These are phyloP conservation scores for Suhomyces ambrosiae DNA, from an alignment of 1,139 yeast genomes.

Conservation along the genomic window DNA sequence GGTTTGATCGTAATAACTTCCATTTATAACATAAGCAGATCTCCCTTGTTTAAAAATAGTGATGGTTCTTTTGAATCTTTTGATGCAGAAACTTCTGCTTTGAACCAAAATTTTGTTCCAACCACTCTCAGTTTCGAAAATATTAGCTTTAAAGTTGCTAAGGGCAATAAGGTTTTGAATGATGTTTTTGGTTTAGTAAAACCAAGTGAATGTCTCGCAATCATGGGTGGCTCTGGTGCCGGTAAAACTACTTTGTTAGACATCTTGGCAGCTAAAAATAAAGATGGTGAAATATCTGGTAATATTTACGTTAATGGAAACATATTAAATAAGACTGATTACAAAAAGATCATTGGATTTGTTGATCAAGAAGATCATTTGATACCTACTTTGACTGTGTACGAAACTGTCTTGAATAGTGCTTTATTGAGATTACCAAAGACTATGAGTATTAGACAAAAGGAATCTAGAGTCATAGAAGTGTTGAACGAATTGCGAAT, in stretches of 20 bases:
- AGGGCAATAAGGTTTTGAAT: conserved; percentile 55
- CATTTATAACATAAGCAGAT: conserved; percentile 56
- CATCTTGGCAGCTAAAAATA: conserved; percentile 84
- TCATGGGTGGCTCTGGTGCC: conserved; percentile 98
- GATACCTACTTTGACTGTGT: conserved; percentile 90
- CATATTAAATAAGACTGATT: conserved; percentile 40
- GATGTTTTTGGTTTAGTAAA: conserved; percentile 72
- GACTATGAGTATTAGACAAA: conserved; percentile 69
- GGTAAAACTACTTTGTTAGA: conserved; percentile 94
- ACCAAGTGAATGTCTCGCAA: conserved; percentile 90
- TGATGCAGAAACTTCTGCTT: conserved; percentile 43
- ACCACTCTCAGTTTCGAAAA: conserved; percentile 76
- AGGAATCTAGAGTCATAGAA: conserved; percentile 78
- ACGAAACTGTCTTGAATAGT: conserved; percentile 90
- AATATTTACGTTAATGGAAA: conserved; percentile 75
- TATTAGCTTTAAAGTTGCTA: conserved; percentile 61
- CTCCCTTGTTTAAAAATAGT: conserved; percentile 57
- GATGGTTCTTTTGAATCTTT: conserved; percentile 19
- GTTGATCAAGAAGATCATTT: conserved; percentile 97
- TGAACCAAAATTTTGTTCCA: conserved; percentile 65
- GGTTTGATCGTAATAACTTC: conserved; percentile 41
- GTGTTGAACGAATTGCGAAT: conserved; percentile 86
- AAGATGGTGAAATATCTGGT: conserved; percentile 71
- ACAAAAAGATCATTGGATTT: conserved; percentile 78
- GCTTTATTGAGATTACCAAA: conserved; percentile 87